Evolutionary conservation across 306 rosid species (phyloP).

Genomic region (Albizia julibrissin): DNA sequence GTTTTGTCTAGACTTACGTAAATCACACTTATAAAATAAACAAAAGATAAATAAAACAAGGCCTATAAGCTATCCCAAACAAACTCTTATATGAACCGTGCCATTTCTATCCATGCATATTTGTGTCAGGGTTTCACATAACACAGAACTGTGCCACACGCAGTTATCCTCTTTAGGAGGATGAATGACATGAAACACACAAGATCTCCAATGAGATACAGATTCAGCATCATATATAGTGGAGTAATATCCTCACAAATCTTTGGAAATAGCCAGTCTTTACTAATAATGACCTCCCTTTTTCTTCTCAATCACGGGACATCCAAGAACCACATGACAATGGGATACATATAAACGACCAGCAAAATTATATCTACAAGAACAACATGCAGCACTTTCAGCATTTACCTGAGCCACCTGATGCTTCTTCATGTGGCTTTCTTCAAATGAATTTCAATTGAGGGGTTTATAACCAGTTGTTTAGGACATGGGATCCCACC

Average conservation of each 20-base stretch:
- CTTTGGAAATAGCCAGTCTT: not conserved
- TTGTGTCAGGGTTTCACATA: not conserved
- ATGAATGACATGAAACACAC: not conserved
- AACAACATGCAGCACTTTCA: slow-evolving; percentile 11
- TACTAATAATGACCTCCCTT: slow-evolving; percentile 27
- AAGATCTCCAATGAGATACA: not conserved
- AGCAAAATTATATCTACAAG: slow-evolving; percentile 35
- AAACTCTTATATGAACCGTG: too few relatives aligned
- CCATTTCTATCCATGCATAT: not conserved
- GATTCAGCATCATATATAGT: not conserved
- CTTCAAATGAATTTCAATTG: slow-evolving; percentile 5
- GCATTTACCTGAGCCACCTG: slow-evolving; percentile 13
- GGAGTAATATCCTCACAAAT: not conserved
- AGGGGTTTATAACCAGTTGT: slow-evolving; percentile 18
- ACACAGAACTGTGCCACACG: not conserved
- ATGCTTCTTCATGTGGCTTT: slow-evolving; percentile 3
- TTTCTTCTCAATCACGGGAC: slow-evolving; percentile 33
- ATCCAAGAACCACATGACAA: slow-evolving; percentile 16
- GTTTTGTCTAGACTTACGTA: too few relatives aligned
- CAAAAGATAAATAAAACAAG: too few relatives aligned
- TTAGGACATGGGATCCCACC: not conserved
- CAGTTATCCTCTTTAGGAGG: not conserved
- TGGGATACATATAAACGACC: slow-evolving; percentile 13
- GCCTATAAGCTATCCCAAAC: too few relatives aligned
- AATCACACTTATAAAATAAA: too few relatives aligned